Conservation (phyloP, 2,329 filamentous ascomycete species). For the Hirsutella minnesotensis region DNA sequence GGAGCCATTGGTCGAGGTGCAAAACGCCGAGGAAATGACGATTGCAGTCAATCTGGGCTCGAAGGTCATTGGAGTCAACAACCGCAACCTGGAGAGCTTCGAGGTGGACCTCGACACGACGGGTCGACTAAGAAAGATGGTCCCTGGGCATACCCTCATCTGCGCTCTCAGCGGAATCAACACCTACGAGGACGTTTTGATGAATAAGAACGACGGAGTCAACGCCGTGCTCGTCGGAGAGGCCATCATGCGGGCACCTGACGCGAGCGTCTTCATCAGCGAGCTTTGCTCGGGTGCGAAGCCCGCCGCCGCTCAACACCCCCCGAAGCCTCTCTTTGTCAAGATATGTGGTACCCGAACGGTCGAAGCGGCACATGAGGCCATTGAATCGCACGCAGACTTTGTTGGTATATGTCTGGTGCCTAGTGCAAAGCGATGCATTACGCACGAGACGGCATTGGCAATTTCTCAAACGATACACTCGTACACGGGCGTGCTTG, state of each 20-base stretch:
- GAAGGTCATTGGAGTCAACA: conserved; percentile 93
- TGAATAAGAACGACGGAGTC: conserved; percentile 81
- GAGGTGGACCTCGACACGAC: conserved; percentile 93
- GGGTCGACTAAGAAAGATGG: conserved; percentile 74
- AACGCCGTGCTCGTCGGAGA: conserved; percentile 91
- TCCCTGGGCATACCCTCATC: conserved; percentile 74
- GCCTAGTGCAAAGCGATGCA: conserved; percentile 65
- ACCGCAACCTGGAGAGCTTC: conserved; percentile 90
- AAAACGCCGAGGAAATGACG: conserved; percentile 87
- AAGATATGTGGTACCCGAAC: conserved; percentile 93
- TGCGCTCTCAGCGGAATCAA: conserved; percentile 93
- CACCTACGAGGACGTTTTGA: conserved; percentile 73
- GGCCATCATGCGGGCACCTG: conserved; percentile 81
- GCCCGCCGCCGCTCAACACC: conserved; percentile 20
- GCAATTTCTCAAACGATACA: conserved; percentile 74
- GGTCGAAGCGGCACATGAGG: conserved; percentile 65
- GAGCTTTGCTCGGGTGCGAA: conserved; percentile 59
- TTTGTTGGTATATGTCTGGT: conserved; percentile 89
- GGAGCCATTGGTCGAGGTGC: conserved; percentile 96
- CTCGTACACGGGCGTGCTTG: conserved; percentile 40
- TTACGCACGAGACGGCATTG: conserved; percentile 65
- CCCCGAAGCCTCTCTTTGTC: conserved; percentile 48
- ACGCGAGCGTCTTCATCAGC: conserved; percentile 73
- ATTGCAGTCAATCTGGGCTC: conserved; percentile 76
- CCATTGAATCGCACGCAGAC: conserved; percentile 79